Percentiles rank a stretch among this genome's conserved stretches.
phyloP scores from a whole-genome alignment of 2,329 filamentous ascomycete genomes.

The Penicillium sp. region DNA sequence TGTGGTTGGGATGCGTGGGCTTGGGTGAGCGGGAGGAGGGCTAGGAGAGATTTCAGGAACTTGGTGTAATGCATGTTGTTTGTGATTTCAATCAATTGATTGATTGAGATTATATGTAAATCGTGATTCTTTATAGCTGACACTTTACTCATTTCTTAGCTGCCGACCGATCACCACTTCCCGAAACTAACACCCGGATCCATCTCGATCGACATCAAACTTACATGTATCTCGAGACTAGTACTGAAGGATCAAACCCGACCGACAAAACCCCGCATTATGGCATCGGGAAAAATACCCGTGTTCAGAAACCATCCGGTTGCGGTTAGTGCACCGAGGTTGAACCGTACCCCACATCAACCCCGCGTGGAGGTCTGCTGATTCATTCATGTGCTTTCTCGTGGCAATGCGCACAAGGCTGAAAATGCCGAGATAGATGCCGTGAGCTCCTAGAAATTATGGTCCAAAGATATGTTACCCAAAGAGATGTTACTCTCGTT shows the following conservation, averaged over 20 bases:
- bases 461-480: rapidly evolving
- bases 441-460: background rate
- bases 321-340: background rate
- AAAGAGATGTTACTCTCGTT: background rate
- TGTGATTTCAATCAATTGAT: too few species aligned
- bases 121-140: too few species aligned
- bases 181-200: background rate
- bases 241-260: background rate
- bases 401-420: background rate
- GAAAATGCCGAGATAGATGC: background rate
- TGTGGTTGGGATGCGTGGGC: background rate
- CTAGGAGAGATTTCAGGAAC: background rate
- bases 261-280: background rate
- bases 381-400: background rate
- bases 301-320: background rate
- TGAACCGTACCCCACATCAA: background rate
- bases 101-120: too few species aligned
- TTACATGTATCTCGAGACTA: background rate
- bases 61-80: background rate
- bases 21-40: background rate
- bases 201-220: background rate
- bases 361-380: background rate
- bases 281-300: background rate
- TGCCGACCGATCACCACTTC: background rate
- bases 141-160: background rate